Base-by-base conservation (phyloP, 1,139 yeast species). In the Blastobotrys aristatus region DNA sequence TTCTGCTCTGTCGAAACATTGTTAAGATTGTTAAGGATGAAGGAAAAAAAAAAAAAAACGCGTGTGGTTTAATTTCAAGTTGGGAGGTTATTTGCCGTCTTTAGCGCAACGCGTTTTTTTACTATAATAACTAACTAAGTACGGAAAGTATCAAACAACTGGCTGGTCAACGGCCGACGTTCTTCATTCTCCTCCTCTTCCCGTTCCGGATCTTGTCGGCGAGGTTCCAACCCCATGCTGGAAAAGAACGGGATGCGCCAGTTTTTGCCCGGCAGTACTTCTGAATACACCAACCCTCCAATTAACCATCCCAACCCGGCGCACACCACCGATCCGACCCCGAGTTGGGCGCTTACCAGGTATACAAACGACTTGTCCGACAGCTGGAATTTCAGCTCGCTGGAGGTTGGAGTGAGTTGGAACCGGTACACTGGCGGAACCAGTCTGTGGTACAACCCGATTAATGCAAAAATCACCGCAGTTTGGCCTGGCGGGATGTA, bases 1-100 rank as follows among this genome's bases (percentile, higher is more conserved):
- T 84, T 31, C 50, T 31, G 17, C 79, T 72, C 57, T 81, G 87
- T 66, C 90, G 76, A 60, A 83, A 84, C 95, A 85, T 84, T 29
- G 5, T 21, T 6, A 17, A 32, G 17, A 27, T 27, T 11, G 31
- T 27, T 11, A 11, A 27, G 20, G 10, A 33, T 27, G 21, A 26
- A 39, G 21, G 27, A 7, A 11, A 11, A 18, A 36, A 36, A 16
- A 16, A 36, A 36, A 36, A 18, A 36, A 8, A 3, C 10, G 27
- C 10, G 27, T 24, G 27, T 24, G 27, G 27, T 26, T 26, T 26
- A 8, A 8, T 26, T 26, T 26, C 30, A 26, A 26, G 7, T 24
- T 24, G 27, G 27, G 27, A 24, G 27, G 8, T 24, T 24, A 6
- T 24, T 24, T 24, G 5, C n/a, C n/a, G n/a, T n/a, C n/a, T n/a